Evolutionary conservation across 495 filamentous ascomycete genomes (phyloP).

Genomic region (Staphylotrichum tortipilum): DNA sequence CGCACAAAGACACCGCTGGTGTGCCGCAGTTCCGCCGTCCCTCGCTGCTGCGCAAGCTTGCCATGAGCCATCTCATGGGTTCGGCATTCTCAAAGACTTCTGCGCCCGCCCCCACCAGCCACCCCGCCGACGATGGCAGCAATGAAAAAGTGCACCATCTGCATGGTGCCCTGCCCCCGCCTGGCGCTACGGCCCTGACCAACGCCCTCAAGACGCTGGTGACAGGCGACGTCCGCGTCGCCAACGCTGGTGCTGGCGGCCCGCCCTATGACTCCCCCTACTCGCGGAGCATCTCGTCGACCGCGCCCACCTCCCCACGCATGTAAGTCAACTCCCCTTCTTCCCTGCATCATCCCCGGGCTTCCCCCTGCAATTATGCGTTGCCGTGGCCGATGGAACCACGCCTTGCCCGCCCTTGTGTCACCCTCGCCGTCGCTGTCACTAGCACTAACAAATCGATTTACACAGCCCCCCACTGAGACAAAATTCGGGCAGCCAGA

Average conservation of each 20-base stretch:
- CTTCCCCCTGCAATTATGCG: neutral
- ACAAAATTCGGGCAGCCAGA: constrained; percentile 53
- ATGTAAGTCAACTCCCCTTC: constrained; percentile 32
- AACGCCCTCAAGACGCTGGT: constrained; percentile 32
- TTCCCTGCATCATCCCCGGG: neutral
- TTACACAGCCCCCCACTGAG: constrained; percentile 41
- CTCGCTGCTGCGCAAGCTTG: constrained; percentile 39
- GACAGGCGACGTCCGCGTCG: constrained; percentile 14
- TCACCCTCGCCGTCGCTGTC: constrained; percentile 15
- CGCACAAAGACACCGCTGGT: constrained; percentile 20
- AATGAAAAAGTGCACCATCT: constrained; percentile 1
- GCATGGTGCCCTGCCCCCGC: constrained; percentile 17
- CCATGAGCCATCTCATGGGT: constrained; percentile 39
- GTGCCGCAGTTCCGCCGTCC: constrained; percentile 30
- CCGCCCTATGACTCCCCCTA: constrained; percentile 38
- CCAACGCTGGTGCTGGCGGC: constrained; percentile 16
- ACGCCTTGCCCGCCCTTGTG: neutral
- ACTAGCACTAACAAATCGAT: too few relatives aligned
- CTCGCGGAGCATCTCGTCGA: constrained; percentile 42
- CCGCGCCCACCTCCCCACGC: constrained; percentile 45
- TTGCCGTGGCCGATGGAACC: neutral
- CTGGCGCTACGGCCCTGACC: constrained; percentile 23
- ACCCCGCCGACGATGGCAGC: constrained; percentile 11
- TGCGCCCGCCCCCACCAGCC: constrained; percentile 22
- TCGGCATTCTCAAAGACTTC: constrained; percentile 24